phyloP scores from a whole-genome alignment of 2,329 filamentous ascomycete species.

The Diaporthe citri region DNA sequence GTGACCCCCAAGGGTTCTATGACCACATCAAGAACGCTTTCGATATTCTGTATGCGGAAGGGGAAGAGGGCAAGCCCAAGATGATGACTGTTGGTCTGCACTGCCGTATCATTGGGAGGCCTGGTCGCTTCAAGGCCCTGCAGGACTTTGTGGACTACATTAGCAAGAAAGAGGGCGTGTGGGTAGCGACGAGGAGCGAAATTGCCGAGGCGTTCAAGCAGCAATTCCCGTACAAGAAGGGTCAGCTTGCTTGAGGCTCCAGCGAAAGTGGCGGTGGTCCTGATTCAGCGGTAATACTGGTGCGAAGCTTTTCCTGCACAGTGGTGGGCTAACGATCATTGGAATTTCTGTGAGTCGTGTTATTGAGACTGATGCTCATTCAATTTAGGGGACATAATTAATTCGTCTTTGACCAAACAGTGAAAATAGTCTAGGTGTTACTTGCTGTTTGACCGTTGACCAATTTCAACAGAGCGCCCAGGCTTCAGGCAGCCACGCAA shows the following conservation, averaged over 20 bases:
- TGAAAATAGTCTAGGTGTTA: too few relatives aligned
- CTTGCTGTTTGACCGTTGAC: too few relatives aligned
- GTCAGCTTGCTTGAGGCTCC: constrained; percentile 46
- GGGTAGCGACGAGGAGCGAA: constrained; percentile 65
- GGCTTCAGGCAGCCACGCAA: background rate
- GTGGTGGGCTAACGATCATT: background rate
- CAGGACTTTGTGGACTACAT: constrained; percentile 67
- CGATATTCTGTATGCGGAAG: constrained; percentile 66
- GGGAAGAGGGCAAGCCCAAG: constrained; percentile 60
- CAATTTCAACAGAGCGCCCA: too few relatives aligned
- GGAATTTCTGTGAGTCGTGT: background rate
- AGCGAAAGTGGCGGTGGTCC: too few relatives aligned
- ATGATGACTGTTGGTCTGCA: constrained; percentile 71
- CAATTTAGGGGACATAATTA: background rate
- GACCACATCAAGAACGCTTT: constrained; percentile 64
- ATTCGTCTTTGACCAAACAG: too few relatives aligned
- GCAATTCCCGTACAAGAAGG: constrained; percentile 62
- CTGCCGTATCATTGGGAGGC: constrained; percentile 65
- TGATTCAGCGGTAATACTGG: background rate
- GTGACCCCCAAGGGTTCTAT: constrained; percentile 58
- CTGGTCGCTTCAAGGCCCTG: constrained; percentile 63
- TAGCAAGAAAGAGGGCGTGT: constrained; percentile 62
- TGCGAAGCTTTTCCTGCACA: too few relatives aligned
- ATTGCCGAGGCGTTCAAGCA: constrained; percentile 63
- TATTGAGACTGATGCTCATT: too few relatives aligned